These are phyloP conservation scores for Mycena venus DNA, from an alignment of 768 basidiomycete species.

Conservation along the genomic window DNA sequence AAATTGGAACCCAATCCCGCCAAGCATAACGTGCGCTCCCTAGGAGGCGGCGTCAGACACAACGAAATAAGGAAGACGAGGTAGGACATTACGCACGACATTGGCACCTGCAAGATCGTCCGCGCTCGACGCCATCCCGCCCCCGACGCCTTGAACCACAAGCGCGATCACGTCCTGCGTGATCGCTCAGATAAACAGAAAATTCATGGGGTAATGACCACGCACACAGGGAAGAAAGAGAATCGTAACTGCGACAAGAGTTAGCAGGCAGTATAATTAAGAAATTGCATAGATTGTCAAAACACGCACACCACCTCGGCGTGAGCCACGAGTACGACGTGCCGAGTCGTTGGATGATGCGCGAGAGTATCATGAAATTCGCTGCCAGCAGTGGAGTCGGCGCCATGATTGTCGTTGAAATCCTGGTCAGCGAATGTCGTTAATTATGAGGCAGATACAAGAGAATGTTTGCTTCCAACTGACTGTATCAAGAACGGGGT, in stretches of 20 bases:
- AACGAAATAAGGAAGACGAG: neutral
- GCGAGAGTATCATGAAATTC: slow-evolving; percentile 65
- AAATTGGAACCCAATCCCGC: slow-evolving; percentile 73
- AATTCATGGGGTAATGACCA: neutral
- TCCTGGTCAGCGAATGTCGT: slow-evolving; percentile 40
- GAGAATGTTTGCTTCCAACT: slow-evolving; percentile 33
- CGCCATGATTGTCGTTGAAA: slow-evolving; percentile 60
- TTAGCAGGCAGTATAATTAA: too few relatives aligned
- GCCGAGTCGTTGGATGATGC: slow-evolving; percentile 59
- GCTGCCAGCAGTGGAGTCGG: slow-evolving; percentile 72
- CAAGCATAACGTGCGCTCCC: slow-evolving; percentile 58
- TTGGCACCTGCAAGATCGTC: slow-evolving; percentile 8
- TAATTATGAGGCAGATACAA: neutral
- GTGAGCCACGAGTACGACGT: slow-evolving; percentile 63
- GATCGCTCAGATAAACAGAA: neutral
- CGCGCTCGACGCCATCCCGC: slow-evolving; percentile 20
- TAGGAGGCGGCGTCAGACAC: neutral
- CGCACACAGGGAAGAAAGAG: slow-evolving; percentile 53
- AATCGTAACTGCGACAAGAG: slow-evolving; percentile 46
- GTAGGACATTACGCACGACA: neutral
- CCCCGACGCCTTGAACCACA: slow-evolving; percentile 14
- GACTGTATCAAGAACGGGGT: slow-evolving; percentile 59
- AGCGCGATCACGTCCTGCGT: slow-evolving; percentile 11
- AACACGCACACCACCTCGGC: slow-evolving; percentile 54
- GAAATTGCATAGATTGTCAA: neutral